phyloP scores from a whole-genome alignment of 2,329 filamentous ascomycete genomes.

The Aspergillus novoparasiticus region DNA sequence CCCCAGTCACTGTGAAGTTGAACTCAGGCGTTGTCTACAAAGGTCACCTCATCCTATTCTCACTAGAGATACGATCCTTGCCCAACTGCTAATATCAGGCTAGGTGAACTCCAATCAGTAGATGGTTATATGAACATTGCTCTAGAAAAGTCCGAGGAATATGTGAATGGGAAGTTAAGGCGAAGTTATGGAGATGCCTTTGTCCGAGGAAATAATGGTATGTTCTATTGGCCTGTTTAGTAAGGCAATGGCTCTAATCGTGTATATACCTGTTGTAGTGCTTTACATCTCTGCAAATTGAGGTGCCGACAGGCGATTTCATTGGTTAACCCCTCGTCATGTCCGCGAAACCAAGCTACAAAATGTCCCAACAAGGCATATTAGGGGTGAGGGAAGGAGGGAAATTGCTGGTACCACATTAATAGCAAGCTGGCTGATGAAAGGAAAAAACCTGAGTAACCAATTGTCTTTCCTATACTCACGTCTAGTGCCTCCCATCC shows the following conservation, averaged over 20 bases:
- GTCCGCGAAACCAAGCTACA: neutral
- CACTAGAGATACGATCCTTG: neutral
- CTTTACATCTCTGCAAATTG: slow-evolving; percentile 45
- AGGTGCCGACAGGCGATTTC: slow-evolving; percentile 1
- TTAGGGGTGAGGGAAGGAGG: neutral
- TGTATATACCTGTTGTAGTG: slow-evolving; percentile 20
- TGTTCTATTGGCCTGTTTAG: slow-evolving; percentile 21
- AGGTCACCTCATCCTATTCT: slow-evolving; percentile 57
- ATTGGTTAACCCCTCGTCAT: neutral
- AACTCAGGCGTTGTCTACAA: slow-evolving; percentile 99
- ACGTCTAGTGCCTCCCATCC: neutral
- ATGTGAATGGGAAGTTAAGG: slow-evolving; percentile 79
- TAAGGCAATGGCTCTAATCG: neutral
- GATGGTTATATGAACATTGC: slow-evolving; percentile 99
- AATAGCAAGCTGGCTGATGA: neutral
- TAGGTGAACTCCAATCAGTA: slow-evolving; percentile 93
- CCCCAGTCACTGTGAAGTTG: slow-evolving; percentile 91
- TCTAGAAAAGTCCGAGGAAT: slow-evolving; percentile 91
- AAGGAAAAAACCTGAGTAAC: neutral
- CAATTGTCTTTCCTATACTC: neutral
- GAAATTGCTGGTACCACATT: neutral
- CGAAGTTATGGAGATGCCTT: slow-evolving; percentile 92
- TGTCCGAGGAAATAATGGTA: slow-evolving; percentile 93
- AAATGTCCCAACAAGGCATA: neutral
- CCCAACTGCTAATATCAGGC: neutral